Base-by-base conservation (phyloP, 1,139 yeast species). In the Magnusiomyces sp. region DNA sequence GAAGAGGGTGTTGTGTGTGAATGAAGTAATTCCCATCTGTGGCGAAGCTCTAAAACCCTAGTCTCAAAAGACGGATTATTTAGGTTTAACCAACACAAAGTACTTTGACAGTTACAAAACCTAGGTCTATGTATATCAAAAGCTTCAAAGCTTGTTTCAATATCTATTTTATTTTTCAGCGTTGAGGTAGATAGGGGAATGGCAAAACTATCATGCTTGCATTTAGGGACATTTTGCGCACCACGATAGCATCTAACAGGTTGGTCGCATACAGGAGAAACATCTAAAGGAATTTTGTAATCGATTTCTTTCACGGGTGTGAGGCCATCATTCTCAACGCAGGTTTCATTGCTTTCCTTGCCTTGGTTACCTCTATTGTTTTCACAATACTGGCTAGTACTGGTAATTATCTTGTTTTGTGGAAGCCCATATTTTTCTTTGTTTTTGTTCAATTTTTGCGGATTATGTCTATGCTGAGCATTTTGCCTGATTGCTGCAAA, bases 141-240 rank as follows among this genome's bases (percentile, higher is more conserved):
- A 1, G 48, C 46, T 10, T 17, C 41, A 47, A 50, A 50, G 20
- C 31, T 45, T n/a, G 39, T 31, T 36, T 50, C 47, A 20, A 50
- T 40, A 11, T 50, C 53, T 40, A 19, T 19, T 27, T 50, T 50
- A 32, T 31, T 27, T 33, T 47, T 50, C 32, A 50, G 10, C 2
- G 34, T 37, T 6, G 43, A 46, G 7, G 43, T 20, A n/a, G 40
- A 20, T 6, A 13, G 17, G 5, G 40, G 40, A 7, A 13, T 13
- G n/a, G 11, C 16, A 5, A 13, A 13, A 7, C 19, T 27, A 13
- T 38, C 23, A 13, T 38, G 40, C 7, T 13, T 13, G 11, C 40
- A 38, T 16, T 38, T 38, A 16, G 40, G 40, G 19, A 38, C 23
- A n/a, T 38, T n/a, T 13, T 13, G 16, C 5, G 20, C 11, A 6